Percentiles rank a stretch among this genome's conserved stretches.
phyloP scores from a whole-genome alignment of 305 asterid species.

The Solanum chacoense region DNA sequence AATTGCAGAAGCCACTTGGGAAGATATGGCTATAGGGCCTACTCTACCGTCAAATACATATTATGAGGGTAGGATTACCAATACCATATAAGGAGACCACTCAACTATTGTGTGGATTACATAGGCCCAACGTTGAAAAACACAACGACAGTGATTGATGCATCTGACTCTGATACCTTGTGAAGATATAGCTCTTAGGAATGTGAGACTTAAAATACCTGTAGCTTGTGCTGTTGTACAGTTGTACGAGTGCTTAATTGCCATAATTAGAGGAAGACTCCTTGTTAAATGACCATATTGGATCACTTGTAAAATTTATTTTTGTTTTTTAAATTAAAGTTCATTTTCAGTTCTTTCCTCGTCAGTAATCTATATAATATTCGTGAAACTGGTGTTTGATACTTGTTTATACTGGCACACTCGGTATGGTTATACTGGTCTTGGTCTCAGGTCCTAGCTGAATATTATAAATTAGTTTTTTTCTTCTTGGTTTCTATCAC shows the following conservation, averaged over 20 bases:
- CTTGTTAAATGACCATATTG: not conserved
- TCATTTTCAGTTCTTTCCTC: not conserved
- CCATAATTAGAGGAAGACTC: not conserved
- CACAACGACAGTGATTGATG: not conserved
- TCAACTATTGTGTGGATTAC: not conserved
- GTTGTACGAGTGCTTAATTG: not conserved
- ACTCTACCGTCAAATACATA: not conserved
- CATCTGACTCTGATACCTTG: not conserved
- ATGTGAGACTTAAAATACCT: not conserved
- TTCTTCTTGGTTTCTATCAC: not conserved
- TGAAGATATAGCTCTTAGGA: not conserved
- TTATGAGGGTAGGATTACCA: not conserved
- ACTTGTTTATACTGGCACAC: not conserved
- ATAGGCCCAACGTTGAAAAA: not conserved
- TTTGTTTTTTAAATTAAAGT: not conserved
- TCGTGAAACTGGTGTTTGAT: not conserved
- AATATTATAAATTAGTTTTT: not conserved
- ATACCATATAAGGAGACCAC: not conserved
- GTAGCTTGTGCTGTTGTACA: not conserved
- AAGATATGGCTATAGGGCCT: not conserved
- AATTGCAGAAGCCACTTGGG: not conserved
- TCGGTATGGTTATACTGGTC: not conserved
- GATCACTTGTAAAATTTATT: not conserved
- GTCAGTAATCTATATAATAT: too few species aligned
- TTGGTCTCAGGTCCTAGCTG: not conserved